These are phyloP conservation scores for Petunia axillaris DNA, from an alignment of 257 asterid species.

Conservation along the genomic window DNA sequence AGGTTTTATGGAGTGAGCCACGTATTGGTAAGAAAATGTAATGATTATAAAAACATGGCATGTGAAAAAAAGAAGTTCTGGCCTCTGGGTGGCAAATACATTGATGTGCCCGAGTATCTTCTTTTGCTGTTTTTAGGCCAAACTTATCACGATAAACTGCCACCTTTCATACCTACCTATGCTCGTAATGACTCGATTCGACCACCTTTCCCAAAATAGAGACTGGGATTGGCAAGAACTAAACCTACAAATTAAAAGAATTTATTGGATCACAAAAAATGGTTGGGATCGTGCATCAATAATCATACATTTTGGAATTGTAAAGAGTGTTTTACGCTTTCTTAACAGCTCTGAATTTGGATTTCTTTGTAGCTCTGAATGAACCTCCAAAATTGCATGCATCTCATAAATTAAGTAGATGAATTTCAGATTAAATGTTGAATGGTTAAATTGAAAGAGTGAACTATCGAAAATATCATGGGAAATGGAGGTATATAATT, in stretches of 20 bases:
- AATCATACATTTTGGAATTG: too few species aligned
- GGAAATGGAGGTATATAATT: neutral
- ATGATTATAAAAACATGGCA: neutral
- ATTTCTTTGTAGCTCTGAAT: too few species aligned
- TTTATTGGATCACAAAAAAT: too few species aligned
- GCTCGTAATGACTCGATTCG: slow-evolving; percentile 5
- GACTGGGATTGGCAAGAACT: neutral
- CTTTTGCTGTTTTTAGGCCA: slow-evolving; percentile 19
- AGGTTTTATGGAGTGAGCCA: neutral
- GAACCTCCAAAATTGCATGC: too few species aligned
- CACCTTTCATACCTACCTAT: neutral
- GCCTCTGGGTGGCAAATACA: neutral
- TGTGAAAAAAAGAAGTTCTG: slow-evolving; percentile 11
- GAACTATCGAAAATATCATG: neutral
- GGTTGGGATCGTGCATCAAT: too few species aligned
- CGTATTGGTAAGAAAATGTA: neutral
- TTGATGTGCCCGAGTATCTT: neutral
- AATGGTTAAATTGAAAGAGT: too few species aligned
- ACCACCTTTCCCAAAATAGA: neutral
- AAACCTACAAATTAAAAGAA: neutral
- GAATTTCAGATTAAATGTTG: too few species aligned
- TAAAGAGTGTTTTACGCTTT: too few species aligned
- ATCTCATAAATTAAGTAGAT: too few species aligned
- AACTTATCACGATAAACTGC: neutral
- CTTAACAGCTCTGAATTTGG: too few species aligned